Evolutionary conservation across 257 asterid genomes (phyloP).

Genomic region (Phtheirospermum japonicum): DNA sequence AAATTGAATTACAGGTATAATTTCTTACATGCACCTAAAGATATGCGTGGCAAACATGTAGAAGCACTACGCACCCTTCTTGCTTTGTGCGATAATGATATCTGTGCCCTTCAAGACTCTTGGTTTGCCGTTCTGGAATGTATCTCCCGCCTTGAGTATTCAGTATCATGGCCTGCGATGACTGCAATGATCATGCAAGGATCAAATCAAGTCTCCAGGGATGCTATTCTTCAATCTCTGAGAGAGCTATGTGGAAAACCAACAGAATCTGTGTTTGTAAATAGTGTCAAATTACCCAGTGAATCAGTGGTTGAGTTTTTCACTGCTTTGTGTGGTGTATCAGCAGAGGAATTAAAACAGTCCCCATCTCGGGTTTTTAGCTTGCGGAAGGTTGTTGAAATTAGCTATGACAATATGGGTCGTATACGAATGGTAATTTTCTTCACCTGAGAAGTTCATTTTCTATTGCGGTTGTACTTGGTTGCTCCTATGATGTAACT

Average conservation of each 20-base stretch:
- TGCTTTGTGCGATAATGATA: conserved; percentile 67
- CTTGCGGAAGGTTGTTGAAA: conserved; percentile 92
- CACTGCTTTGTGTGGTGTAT: conserved; percentile 81
- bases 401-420: conserved; percentile 95
- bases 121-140: conserved; percentile 92
- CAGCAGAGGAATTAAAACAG: conserved; percentile 94
- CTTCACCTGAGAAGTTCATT: conserved; percentile 29
- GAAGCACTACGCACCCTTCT: conserved; percentile 92
- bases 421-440: conserved; percentile 93
- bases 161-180: conserved; percentile 81
- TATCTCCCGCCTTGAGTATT: conserved; percentile 92
- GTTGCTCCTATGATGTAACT: conserved; percentile 14
- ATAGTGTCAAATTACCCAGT: conserved; percentile 84
- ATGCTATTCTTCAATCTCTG: conserved; percentile 74
- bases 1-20: conserved; percentile 65
- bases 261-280: conserved; percentile 76
- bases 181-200: conserved; percentile 93
- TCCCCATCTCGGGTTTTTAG: conserved; percentile 89
- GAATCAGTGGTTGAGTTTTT: conserved; percentile 95
- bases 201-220: conserved; percentile 83
- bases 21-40: conserved; percentile 92
- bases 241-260: conserved; percentile 95
- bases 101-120: conserved; percentile 81
- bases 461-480: conserved; percentile 7
- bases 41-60: conserved; percentile 87